Evolutionary conservation across 352 stramenopile genomes (phyloP).

Genomic region (Hyaloperonospora arabidopsidis): DNA sequence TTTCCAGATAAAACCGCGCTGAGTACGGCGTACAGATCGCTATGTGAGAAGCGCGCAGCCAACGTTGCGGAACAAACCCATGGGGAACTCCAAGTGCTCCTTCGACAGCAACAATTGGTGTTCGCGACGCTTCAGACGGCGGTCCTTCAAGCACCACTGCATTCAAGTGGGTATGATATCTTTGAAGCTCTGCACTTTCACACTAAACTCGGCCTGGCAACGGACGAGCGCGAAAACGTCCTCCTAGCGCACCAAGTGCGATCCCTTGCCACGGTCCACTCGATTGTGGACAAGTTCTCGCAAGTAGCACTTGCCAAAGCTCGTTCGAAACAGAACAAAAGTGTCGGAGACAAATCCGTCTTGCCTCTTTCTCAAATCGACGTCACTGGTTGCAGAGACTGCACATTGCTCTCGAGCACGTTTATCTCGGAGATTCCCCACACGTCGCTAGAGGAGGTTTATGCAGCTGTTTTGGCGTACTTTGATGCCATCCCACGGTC

Average conservation of each 20-base stretch:
- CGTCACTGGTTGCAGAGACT: conserved; percentile 23
- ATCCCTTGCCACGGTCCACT: conserved; percentile 19
- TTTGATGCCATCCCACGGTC: conserved; percentile 5
- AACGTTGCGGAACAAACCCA: conserved; percentile 11
- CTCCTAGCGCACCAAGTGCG: conserved; percentile 21
- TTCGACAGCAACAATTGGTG: conserved; percentile 30
- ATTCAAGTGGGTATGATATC: conserved; percentile 22
- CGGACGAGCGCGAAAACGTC: conserved; percentile 14
- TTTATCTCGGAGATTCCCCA: conserved; percentile 34
- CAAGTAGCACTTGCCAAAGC: conserved; percentile 20
- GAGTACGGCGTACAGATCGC: conserved; percentile 8
- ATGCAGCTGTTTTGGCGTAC: conserved; percentile 12
- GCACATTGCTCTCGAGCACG: conserved; percentile 28
- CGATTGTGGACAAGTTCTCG: conserved; percentile 21
- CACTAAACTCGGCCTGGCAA: conserved; percentile 15
- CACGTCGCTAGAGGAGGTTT: conserved; percentile 15
- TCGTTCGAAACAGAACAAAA: conserved; percentile 3
- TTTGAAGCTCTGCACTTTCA: conserved; percentile 30
- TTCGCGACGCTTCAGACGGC: conserved; percentile 30
- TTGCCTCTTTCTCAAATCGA: conserved; percentile 28
- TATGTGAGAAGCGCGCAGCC: conserved; percentile 18
- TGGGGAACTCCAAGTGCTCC: conserved; percentile 19
- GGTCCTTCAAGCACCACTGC: conserved; percentile 23
- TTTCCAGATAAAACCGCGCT: conserved; percentile 16
- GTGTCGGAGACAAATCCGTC: conserved; percentile 5